Percentiles rank a stretch among this genome's conserved stretches.
Evolutionary conservation across 305 asterid species (phyloP).

Genomic region (Solanum chacoense): DNA sequence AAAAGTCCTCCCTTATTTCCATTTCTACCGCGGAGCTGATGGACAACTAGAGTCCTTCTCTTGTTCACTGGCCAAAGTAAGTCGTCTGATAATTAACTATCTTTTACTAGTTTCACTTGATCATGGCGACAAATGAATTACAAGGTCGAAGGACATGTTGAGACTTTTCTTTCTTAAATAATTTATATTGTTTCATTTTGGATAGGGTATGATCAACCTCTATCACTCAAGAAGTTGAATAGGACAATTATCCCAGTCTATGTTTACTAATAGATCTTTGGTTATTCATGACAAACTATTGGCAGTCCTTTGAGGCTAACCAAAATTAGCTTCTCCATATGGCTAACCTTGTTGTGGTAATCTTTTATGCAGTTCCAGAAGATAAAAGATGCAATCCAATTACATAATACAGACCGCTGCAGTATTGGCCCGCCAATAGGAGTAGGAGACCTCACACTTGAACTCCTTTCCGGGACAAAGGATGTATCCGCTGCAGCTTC

Average conservation of each 20-base stretch:
- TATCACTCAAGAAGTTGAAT: neutral
- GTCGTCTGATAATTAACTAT: constrained; percentile 1
- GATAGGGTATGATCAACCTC: neutral
- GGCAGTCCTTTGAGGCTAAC: neutral
- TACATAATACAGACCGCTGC: constrained; percentile 86
- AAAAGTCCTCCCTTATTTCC: constrained; percentile 90
- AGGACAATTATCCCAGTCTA: neutral
- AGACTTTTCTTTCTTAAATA: neutral
- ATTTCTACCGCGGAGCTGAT: constrained; percentile 93
- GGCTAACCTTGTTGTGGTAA: neutral
- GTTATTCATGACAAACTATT: neutral
- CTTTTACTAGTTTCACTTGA: neutral
- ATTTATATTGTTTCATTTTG: neutral
- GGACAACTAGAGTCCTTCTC: constrained; percentile 90
- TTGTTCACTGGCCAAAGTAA: constrained; percentile 90
- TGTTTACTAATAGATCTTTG: neutral
- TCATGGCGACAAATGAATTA: neutral
- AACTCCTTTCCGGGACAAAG: constrained; percentile 32
- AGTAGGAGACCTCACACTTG: constrained; percentile 60
- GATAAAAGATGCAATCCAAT: constrained; percentile 70
- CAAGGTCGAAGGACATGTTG: neutral
- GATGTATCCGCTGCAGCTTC: constrained; percentile 40
- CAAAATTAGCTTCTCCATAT: neutral
- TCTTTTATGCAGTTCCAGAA: constrained; percentile 51
- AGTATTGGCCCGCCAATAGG: constrained; percentile 89